A percentile compares a stretch with the other conserved stretches of the same genome.
These are phyloP conservation scores for Glycine tomentella DNA, from an alignment of 306 rosid species.

Conservation along the genomic window DNA sequence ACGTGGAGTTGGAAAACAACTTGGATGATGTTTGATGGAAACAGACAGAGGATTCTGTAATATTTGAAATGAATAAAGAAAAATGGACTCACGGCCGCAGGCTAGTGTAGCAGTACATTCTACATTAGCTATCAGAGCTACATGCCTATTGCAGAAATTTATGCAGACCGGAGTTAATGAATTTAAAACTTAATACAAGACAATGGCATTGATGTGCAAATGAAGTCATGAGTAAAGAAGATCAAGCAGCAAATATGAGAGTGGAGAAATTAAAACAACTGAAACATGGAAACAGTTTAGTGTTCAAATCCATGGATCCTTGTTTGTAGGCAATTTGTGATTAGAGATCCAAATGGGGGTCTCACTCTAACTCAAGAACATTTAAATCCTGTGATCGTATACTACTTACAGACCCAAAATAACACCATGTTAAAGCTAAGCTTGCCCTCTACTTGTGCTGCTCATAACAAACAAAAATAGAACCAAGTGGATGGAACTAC, in stretches of 20 bases:
- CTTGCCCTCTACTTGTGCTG: slow-evolving; percentile 18
- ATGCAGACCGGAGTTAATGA: neutral
- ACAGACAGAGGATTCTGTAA: neutral
- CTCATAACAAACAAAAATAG: slow-evolving; percentile 38
- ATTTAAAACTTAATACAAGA: neutral
- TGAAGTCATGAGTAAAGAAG: slow-evolving; percentile 6
- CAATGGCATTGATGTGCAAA: neutral
- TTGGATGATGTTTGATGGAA: neutral
- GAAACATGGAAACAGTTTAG: slow-evolving; percentile 6
- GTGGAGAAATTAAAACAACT: neutral
- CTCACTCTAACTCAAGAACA: slow-evolving; percentile 35
- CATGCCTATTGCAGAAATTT: slow-evolving; percentile 4
- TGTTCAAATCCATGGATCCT: slow-evolving; percentile 7
- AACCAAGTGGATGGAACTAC: slow-evolving; percentile 35
- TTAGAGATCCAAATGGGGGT: slow-evolving; percentile 37
- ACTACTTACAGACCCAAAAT: slow-evolving; percentile 36
- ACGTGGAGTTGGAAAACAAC: slow-evolving; percentile 2
- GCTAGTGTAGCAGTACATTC: slow-evolving; percentile 15
- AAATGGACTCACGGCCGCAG: neutral
- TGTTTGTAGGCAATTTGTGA: neutral
- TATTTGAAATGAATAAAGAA: neutral
- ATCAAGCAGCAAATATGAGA: slow-evolving; percentile 30
- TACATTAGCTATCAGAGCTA: slow-evolving; percentile 6
- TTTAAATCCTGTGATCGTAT: neutral
- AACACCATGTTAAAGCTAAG: slow-evolving; percentile 39